Base-by-base conservation (phyloP, 2,329 filamentous ascomycete species). In the Diaporthe helianthi region DNA sequence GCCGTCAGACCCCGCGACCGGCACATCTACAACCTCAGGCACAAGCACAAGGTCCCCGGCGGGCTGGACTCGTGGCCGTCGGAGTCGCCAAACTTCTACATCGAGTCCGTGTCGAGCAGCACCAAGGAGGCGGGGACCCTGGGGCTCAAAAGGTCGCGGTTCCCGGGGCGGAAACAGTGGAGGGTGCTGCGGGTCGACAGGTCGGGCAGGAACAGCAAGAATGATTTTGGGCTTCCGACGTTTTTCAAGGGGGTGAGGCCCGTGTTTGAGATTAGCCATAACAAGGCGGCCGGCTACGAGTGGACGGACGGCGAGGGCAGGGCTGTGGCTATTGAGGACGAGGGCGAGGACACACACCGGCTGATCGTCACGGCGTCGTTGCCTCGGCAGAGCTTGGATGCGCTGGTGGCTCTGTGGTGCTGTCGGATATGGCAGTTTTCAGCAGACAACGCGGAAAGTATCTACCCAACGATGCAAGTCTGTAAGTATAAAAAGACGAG, bases 11-110 rank as follows among this genome's bases (percentile, higher is more conserved):
- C 69, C 9, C 75, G 74, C 44, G 70, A 51, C 38, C 65, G 66
- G 6, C 72, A 70, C 46, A 68, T 76, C 47, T 76, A 73, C 68
- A 72, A 75, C 33, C 69, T 76, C 36, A 73, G 71, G 69, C 74
- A 74, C 51, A 58, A 44, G 1, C 19, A 41, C 36, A 53, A 22
- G 36, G 47, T 53, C 7, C 63, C 63, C 0, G 63, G 63, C 4
- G 63, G 63, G 5, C 17, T 33, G 4, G 49, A 65, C 6, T 44
- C 49, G 0, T 65, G 74, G 69, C 74, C 73, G 2, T 70, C 72
- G 1, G 60, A 75, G 7, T 54, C 74, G 4, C 73, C 74, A 9
- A 70, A 73, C 1, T 76, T 73, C 51, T 72, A 68, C 65, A 51
- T 76, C 67, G 69, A 74, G 15, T 64, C 72, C 3, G 75, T 63